phyloP scores from a whole-genome alignment of 2,329 filamentous ascomycete genomes.

The Podosphaera leucotricha region DNA sequence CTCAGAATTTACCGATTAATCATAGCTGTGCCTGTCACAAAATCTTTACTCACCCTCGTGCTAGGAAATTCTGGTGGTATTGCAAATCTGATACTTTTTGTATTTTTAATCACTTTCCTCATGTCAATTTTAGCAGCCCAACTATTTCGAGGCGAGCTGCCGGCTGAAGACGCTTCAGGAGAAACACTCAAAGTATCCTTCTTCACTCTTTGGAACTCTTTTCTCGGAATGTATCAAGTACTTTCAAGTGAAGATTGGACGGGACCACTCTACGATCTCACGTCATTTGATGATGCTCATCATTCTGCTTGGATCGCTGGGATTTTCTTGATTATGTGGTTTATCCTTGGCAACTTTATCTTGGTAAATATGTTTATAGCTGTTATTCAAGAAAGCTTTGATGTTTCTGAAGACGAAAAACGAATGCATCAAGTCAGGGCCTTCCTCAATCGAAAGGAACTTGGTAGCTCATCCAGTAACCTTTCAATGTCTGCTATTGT shows the following conservation, averaged over 20 bases:
- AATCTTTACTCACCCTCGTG: conserved; percentile 67
- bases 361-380: conserved; percentile 99
- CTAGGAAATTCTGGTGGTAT: conserved; percentile 83
- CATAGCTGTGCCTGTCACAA: conserved; percentile 65
- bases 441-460: conserved; percentile 75
- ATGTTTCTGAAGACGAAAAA: conserved; percentile 96
- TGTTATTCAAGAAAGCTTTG: conserved; percentile 98
- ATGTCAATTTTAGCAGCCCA: conserved; percentile 84
- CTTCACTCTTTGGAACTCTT: conserved; percentile 79
- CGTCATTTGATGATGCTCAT: conserved; percentile 36
- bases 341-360: conserved; percentile 85
- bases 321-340: conserved; percentile 82
- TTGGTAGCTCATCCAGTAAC: conserved; percentile 43
- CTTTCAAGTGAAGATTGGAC: conserved; percentile 97
- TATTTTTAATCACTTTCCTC: conserved; percentile 85
- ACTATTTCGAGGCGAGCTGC: conserved; percentile 72
- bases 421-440: conserved; percentile 88
- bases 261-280: conserved; percentile 59
- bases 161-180: conserved; percentile 34
- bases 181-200: conserved; percentile 52
- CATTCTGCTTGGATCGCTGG: conserved; percentile 83
- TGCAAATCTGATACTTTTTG: conserved; percentile 81
- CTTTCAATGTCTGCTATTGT: conserved; percentile 53
- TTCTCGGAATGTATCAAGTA: conserved; percentile 93
- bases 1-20: conserved; percentile 80